These are phyloP conservation scores for Thuja plicata DNA, from an alignment of 83 land plant genomes.

Conservation along the genomic window DNA sequence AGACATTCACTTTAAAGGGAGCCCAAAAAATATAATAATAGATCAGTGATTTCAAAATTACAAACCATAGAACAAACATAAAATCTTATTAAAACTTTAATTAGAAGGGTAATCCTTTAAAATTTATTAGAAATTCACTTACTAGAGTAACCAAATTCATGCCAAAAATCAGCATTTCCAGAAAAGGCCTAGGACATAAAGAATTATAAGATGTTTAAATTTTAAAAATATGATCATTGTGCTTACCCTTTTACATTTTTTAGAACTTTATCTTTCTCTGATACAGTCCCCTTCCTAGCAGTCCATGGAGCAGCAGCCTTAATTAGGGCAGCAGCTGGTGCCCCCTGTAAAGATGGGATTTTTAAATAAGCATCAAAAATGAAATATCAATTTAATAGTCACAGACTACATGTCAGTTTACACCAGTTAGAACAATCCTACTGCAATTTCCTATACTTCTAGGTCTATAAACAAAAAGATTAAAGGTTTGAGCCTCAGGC, in stretches of 20 bases:
- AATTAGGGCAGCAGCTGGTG: slow-evolving; percentile 58
- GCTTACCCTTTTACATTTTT: slow-evolving; percentile 83
- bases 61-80: not conserved
- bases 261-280: slow-evolving; percentile 85
- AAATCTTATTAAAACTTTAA: not conserved
- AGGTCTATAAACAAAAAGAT: not conserved
- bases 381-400: not conserved
- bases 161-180: not conserved
- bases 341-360: slow-evolving; percentile 18
- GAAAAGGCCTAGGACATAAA: not conserved
- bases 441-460: not conserved
- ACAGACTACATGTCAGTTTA: not conserved
- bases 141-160: not conserved
- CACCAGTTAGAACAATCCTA: not conserved
- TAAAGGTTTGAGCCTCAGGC: not conserved
- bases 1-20: not conserved
- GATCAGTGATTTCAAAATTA: not conserved
- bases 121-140: not conserved
- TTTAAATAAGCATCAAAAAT: not conserved
- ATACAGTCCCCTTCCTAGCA: slow-evolving; percentile 64
- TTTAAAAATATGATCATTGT: not conserved
- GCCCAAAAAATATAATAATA: not conserved
- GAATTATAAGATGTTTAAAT: not conserved
- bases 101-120: not conserved
- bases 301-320: slow-evolving; percentile 94